phyloP scores from a whole-genome alignment of 139 green algal genomes.

The Tetradesmus obliquus region DNA sequence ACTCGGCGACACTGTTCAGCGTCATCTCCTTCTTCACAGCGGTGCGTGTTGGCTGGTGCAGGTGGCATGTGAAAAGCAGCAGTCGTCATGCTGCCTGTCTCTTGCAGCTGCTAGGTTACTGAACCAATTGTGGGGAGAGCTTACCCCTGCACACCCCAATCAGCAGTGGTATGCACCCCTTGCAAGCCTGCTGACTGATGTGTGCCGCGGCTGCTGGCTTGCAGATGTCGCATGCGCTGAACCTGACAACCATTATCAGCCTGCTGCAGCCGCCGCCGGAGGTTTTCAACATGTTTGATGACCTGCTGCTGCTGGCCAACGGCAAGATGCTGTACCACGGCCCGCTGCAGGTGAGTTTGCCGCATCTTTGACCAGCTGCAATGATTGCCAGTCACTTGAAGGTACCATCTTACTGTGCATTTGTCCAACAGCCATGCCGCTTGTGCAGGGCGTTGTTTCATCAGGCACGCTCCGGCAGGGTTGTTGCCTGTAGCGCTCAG shows the following conservation, averaged over 20 bases:
- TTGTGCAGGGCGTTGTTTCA: background rate
- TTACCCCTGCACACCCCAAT: background rate
- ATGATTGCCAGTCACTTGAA: background rate
- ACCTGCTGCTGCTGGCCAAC: conserved; percentile 69
- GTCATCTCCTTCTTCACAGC: conserved; percentile 57
- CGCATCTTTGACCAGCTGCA: conserved; percentile 25
- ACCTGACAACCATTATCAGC: conserved; percentile 71
- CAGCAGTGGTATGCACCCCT: background rate
- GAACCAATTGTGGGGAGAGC: background rate
- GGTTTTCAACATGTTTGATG: conserved; percentile 73
- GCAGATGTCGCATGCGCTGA: conserved; percentile 47
- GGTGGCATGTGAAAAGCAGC: background rate
- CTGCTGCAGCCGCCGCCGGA: conserved; percentile 93
- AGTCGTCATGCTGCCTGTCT: background rate
- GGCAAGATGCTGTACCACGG: conserved; percentile 80
- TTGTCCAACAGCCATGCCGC: background rate
- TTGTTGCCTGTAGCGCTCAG: background rate
- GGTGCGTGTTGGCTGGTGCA: background rate
- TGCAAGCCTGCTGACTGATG: background rate
- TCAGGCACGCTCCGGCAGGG: background rate
- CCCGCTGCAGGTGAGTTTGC: conserved; percentile 48
- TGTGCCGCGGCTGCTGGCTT: background rate
- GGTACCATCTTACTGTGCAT: background rate
- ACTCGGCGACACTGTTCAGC: conserved; percentile 80
- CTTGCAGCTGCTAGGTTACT: background rate